These are phyloP conservation scores for Fusarium sp. DNA, from an alignment of 2,329 filamentous ascomycete species.

Conservation along the genomic window DNA sequence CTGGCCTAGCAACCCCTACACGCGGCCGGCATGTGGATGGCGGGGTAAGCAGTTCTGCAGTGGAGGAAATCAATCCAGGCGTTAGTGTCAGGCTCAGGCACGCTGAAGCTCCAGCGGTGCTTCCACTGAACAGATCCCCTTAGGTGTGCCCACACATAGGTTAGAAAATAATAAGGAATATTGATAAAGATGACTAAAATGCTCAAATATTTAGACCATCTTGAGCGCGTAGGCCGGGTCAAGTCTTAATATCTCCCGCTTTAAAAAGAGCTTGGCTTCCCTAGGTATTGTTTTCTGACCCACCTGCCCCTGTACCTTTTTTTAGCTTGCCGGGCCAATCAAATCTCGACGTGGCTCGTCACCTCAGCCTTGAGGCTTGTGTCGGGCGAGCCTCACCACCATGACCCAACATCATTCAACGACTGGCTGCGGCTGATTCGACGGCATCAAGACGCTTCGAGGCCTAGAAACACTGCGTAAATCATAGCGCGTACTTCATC, in stretches of 20 bases:
- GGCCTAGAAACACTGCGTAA: not conserved
- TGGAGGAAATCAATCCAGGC: not conserved
- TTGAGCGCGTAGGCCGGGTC: too few relatives aligned
- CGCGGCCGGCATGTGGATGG: slow-evolving; percentile 39
- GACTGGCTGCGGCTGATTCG: slow-evolving; percentile 31
- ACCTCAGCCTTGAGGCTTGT: slow-evolving; percentile 45
- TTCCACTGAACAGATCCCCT: slow-evolving; percentile 18
- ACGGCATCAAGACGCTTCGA: slow-evolving; percentile 20
- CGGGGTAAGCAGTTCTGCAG: slow-evolving; percentile 32
- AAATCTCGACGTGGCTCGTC: slow-evolving; percentile 15
- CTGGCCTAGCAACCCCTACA: slow-evolving; percentile 12
- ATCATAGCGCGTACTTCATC: not conserved
- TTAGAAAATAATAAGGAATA: too few relatives aligned
- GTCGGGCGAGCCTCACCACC: slow-evolving; percentile 46
- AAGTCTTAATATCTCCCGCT: too few relatives aligned
- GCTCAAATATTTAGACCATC: too few relatives aligned
- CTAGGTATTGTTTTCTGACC: too few relatives aligned
- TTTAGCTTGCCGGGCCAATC: slow-evolving; percentile 25
- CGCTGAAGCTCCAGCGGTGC: slow-evolving; percentile 11
- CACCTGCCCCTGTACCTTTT: slow-evolving; percentile 4
- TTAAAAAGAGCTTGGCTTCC: too few relatives aligned
- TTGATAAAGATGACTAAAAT: too few relatives aligned
- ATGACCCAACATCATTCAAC: slow-evolving; percentile 43
- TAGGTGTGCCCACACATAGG: too few relatives aligned
- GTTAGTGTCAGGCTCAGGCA: slow-evolving; percentile 11